Base-by-base conservation (phyloP, 2,329 filamentous ascomycete species). In the Pseudocercospora fijiensis region DNA sequence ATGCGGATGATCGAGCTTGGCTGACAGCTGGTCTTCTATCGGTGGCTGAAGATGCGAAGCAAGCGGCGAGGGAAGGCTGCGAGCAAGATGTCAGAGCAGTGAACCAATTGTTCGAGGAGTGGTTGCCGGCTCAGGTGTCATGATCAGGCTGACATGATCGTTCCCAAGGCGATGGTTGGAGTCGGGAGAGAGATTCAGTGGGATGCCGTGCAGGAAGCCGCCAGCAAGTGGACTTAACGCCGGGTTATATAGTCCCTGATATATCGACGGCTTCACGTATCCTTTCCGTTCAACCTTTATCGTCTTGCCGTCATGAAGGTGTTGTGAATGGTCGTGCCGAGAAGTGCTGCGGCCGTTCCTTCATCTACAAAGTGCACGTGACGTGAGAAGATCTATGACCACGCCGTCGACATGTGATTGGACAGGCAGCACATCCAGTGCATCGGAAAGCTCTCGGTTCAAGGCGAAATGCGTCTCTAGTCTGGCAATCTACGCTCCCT, bases 181-280 rank as follows among this genome's bases (percentile, higher is more conserved):
- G 11, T 1, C 13, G 47, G 3, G 1, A 27, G 26, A 8, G 24
- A 51, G 47, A 26, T 51, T 1, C 6, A 8, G 22, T 51, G 47
- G 47, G 47, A 51, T 26, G 16, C 72, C 71, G 2, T 77, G 45
- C 72, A 82, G 68, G 20, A 80, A 76, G 0, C 68, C 69, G 16
- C 70, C 70, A 4, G 67, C 67, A 24, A 70, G 63, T 16, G 69
- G 70, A 58, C 66, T 68, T 58, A 62, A 82, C 0, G 77, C 78
- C 57, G 76, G 72, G 59, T 83, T 81, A 69, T 83, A 83, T 9
- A 79, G 75, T 0, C 81, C 80, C 63, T 83, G 77, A 63, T 79
- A 83, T 3, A 80, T 77, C 10, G 71, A 73, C 0, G 81, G 81
- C 65, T 77, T 78, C n/a, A 80, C 74, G 18, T 71, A 81, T 0